phyloP scores from a whole-genome alignment of 78 protist species.

The Dictyostelium purpureum region DNA sequence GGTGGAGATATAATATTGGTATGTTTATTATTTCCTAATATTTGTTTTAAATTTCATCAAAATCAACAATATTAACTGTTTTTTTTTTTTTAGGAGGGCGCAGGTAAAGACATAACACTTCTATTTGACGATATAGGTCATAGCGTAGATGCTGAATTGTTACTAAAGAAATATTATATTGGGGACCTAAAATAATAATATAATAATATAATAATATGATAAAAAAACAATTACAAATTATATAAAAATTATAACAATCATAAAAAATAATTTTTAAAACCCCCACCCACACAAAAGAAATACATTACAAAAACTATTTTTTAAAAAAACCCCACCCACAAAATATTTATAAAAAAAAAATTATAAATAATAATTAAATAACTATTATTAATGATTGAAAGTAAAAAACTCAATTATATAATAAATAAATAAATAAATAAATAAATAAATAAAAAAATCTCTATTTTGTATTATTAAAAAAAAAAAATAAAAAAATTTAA shows the following conservation, averaged over 20 bases:
- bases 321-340: too few species aligned
- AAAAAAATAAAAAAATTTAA: too few species aligned
- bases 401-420: neutral
- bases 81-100: neutral
- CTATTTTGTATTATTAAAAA: neutral
- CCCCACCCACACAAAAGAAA: neutral
- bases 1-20: constrained; percentile 88
- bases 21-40: neutral
- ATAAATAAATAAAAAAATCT: neutral
- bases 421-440: neutral
- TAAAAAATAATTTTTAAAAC: too few species aligned
- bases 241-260: too few species aligned
- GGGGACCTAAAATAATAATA: neutral
- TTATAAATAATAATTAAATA: neutral
- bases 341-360: too few species aligned
- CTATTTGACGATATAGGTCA: constrained; percentile 65
- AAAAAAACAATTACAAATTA: too few species aligned
- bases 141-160: neutral
- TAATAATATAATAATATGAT: too few species aligned
- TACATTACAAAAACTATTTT: too few species aligned
- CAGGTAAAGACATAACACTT: constrained; percentile 53
- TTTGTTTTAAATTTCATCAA: too few species aligned
- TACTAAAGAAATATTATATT: constrained; percentile 26
- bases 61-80: neutral
- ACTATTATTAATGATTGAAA: neutral